Percentiles rank a stretch among this genome's conserved stretches.
phyloP scores from a whole-genome alignment of 805 yeast species.

The Metschnikowia henanensis region DNA sequence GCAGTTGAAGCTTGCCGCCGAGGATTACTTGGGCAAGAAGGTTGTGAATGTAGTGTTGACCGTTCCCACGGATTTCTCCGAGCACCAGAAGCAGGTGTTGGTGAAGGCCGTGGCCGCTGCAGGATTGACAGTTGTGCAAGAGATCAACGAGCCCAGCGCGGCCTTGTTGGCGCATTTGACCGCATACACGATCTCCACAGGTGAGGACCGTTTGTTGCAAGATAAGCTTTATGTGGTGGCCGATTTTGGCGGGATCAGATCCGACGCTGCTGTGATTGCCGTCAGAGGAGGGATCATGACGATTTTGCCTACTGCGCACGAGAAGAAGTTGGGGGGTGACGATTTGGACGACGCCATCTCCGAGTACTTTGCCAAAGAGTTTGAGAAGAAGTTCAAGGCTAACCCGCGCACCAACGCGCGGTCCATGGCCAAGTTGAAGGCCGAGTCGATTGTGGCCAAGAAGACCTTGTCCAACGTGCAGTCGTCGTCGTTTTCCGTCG shows the following conservation, averaged over 20 bases:
- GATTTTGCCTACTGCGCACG: constrained; percentile 80
- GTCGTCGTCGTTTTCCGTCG: constrained; percentile 88
- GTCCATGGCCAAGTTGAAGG: constrained; percentile 84
- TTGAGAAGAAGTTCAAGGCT: constrained; percentile 80
- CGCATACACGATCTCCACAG: constrained; percentile 27
- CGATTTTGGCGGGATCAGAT: constrained; percentile 94
- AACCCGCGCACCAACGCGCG: constrained; percentile 81
- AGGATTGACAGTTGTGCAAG: constrained; percentile 79
- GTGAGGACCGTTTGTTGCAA: constrained; percentile 44
- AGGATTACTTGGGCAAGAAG: constrained; percentile 81
- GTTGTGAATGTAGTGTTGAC: constrained; percentile 85
- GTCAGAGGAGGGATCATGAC: constrained; percentile 95
- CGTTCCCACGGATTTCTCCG: constrained; percentile 86
- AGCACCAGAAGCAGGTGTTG: constrained; percentile 67
- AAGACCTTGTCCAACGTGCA: constrained; percentile 90
- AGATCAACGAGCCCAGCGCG: constrained; percentile 89
- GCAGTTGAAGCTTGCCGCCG: constrained; percentile 84
- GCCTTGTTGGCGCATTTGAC: constrained; percentile 82
- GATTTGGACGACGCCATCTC: constrained; percentile 76
- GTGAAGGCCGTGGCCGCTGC: constrained; percentile 62
- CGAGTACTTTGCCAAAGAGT: constrained; percentile 89
- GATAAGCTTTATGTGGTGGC: constrained; percentile 89
- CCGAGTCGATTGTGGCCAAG: constrained; percentile 81
- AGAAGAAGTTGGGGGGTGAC: constrained; percentile 83
- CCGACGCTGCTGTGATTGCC: constrained; percentile 93